Percentiles rank a stretch among this genome's conserved stretches.
phyloP scores from a whole-genome alignment of 2,329 filamentous ascomycete species.

The Fusarium veterinarium region DNA sequence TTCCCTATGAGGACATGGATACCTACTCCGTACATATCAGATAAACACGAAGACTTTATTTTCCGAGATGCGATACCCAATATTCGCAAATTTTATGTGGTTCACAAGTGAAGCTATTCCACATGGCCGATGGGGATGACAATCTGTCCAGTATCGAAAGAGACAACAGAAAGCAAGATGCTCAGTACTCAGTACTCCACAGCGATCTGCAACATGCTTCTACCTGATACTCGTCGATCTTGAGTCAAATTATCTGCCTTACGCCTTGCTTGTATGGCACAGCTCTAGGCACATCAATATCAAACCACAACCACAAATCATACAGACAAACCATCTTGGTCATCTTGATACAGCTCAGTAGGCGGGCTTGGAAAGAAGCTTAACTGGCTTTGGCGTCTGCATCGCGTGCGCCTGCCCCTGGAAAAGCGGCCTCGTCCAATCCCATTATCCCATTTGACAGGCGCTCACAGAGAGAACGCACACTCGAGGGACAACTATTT shows the following conservation, averaged over 20 bases:
- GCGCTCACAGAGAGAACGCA: constrained; percentile 25
- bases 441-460: constrained; percentile 36
- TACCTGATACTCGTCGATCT: constrained; percentile 17
- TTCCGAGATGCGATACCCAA: neutral
- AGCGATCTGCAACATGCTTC: constrained; percentile 29
- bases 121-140: neutral
- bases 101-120: constrained; percentile 1
- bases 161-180: constrained; percentile 4
- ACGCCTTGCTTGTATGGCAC: neutral
- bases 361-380: constrained; percentile 40
- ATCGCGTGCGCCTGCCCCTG: constrained; percentile 42
- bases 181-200: constrained; percentile 21
- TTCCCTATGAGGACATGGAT: neutral
- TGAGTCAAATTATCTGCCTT: constrained; percentile 9
- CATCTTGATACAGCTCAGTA: neutral
- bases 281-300: neutral
- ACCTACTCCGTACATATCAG: neutral
- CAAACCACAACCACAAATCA: neutral
- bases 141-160: neutral
- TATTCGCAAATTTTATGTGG: constrained; percentile 3
- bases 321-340: constrained; percentile 2
- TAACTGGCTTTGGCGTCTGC: constrained; percentile 42
- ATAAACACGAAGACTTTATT: constrained; percentile 1
- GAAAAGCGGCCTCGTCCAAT: constrained; percentile 34
- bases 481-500: constrained; percentile 2